Percentiles rank a stretch among this genome's conserved stretches.
phyloP scores from a whole-genome alignment of 169 alveolate species.

The Cryptosporidium canis region DNA sequence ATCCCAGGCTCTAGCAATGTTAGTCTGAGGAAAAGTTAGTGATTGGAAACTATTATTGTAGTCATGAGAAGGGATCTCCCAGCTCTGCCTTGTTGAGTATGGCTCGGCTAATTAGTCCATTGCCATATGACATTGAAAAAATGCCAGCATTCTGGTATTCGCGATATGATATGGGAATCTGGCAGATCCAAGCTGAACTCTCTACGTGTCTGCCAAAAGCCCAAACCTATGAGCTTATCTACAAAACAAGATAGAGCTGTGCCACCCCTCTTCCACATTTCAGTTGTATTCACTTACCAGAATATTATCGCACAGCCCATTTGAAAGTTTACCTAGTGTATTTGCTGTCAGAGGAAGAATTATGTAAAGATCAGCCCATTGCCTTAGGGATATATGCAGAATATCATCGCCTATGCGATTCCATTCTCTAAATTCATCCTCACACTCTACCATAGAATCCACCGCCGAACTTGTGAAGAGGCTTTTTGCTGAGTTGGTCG shows the following conservation, averaged over 20 bases:
- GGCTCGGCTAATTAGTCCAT: neutral
- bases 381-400: constrained; percentile 84
- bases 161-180: too few relatives aligned
- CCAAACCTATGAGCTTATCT: too few relatives aligned
- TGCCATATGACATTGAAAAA: too few relatives aligned
- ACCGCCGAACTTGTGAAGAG: constrained; percentile 69
- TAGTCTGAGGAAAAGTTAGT: constrained; percentile 79
- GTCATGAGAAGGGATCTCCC: neutral
- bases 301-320: constrained; percentile 92
- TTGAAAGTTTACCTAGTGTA: constrained; percentile 90
- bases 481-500: constrained; percentile 77
- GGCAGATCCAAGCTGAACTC: too few relatives aligned
- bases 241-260: neutral
- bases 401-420: constrained; percentile 80
- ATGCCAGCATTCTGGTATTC: too few relatives aligned
- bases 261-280: neutral
- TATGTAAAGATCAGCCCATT: constrained; percentile 89
- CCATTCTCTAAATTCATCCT: constrained; percentile 85
- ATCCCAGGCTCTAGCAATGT: constrained; percentile 93
- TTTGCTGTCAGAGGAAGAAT: constrained; percentile 94
- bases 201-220: too few relatives aligned
- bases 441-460: constrained; percentile 42
- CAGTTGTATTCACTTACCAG: constrained; percentile 77
- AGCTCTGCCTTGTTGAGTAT: neutral
- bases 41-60: neutral